Base-by-base conservation (phyloP, 2,329 filamentous ascomycete genomes). In the Knoxdaviesia proteae region DNA sequence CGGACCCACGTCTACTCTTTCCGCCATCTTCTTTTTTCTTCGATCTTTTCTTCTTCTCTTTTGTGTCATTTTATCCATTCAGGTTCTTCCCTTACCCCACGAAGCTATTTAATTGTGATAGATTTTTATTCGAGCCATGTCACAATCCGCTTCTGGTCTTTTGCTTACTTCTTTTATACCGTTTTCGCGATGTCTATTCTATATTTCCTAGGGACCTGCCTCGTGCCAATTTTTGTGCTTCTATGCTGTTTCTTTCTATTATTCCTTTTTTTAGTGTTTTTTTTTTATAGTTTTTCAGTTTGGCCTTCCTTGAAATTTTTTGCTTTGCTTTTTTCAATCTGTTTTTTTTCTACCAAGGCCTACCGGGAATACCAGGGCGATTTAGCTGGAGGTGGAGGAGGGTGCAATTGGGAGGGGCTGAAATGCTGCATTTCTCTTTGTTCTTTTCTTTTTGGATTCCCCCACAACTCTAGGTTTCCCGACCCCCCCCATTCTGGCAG, bases 231-330 rank as follows among this genome's bases (percentile, higher is more conserved):
- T 36, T 39, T 35, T 34, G 32, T 38, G n/a, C 31, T 43, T 40
- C 8, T 10, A 35, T 36, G 6, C 32, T 35, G 10, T 36, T 38
- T 41, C 34, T 36, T 38, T 41, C 29, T 39, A 29, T 7, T 42
- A 32, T 39, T 47, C 31, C 43, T 40, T 32, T 42, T 45, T 40
- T 45, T 42, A 33, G 7, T 43, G 29, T 38, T 40, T 30, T 46
- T 33, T 36, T 42, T 34, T 36, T 45, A 32, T n/a, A n/a, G 29
- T 42, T 34, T 42, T 36, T 37, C 43, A 35, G 43, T 47, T 49
- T 47, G 46, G 46, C 47, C 41, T 43, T 47, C 39, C 44, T 44
- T 46, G 44, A 46, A 37, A 35, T 42, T 40, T 36, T 46, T 43
- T 39, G 31, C 44, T 34, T 38, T 41, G 30, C 40, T 44, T 42